Base-by-base conservation (phyloP, 139 green algal species). In the Diplosphaera chodatii region DNA sequence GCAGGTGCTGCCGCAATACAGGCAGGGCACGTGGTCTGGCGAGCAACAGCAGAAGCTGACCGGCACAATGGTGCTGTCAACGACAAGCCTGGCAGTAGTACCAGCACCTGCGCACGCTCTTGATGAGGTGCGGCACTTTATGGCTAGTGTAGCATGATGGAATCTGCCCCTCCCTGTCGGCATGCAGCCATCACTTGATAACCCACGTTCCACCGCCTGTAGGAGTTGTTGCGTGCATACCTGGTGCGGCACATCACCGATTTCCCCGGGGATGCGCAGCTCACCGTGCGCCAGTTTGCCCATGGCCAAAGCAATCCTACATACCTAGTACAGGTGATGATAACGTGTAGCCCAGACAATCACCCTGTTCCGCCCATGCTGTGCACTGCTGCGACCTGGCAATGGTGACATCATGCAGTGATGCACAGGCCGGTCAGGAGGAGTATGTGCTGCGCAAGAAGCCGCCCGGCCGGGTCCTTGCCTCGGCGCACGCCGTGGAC, bases 261-360 rank as follows among this genome's bases (percentile, higher is more conserved):
- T 41, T 37, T 71, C 27, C 27, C 30, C 2, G 23, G 13, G 2
- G 29, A 31, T 18, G 16, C 3, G 3, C 48, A 23, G 48, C 48
- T 59, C 48, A 59, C 48, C 16, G 72, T 86, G 1, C 27, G 66
- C 3, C 83, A 98, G 75, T 96, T 98, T 71, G 73, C 32, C 0
- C 90, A 98, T 74, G 91, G 92, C 23, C 94, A 98, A 80, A 90
- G 73, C 71, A 99, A 99, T 73, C 96, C 96, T 6, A 99, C 96
- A 0, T 99, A 96, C 73, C 73, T 98, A 20, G 25, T 99, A 55
- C 76, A 92, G 71, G 82, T 89, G 32, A 2, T n/a, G n/a, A n/a
- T n/a, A n/a, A n/a, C n/a, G n/a, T n/a, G n/a, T n/a, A n/a, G n/a
- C n/a, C n/a, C n/a, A n/a, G n/a, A n/a, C n/a, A n/a, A n/a, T n/a